A percentile compares a stretch with the other conserved stretches of the same genome.
phyloP scores from a whole-genome alignment of 306 rosid species.

The Cercis canadensis region DNA sequence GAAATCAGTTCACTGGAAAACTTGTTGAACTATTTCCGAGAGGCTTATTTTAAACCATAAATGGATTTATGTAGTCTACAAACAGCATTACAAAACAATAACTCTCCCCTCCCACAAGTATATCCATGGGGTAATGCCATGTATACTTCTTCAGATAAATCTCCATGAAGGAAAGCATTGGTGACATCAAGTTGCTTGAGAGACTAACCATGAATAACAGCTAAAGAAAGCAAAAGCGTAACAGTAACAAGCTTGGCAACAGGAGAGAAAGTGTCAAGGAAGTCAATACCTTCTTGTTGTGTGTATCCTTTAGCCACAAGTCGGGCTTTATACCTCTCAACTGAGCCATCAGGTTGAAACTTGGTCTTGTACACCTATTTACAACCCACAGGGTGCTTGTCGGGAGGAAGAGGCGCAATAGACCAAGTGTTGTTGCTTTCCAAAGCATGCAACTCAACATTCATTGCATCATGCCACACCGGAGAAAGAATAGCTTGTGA shows the following conservation, averaged over 20 bases:
- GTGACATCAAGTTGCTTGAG: too few species aligned
- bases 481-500: too few species aligned
- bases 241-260: neutral
- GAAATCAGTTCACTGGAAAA: neutral
- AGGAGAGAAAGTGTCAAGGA: neutral
- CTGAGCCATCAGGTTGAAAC: neutral
- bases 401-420: neutral
- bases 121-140: too few species aligned
- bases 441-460: neutral
- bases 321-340: neutral
- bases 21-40: neutral
- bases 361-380: neutral
- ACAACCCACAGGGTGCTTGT: neutral
- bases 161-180: neutral
- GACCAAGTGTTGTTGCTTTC: neutral
- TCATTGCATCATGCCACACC: too few species aligned
- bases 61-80: too few species aligned
- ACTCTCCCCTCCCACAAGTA: too few species aligned
- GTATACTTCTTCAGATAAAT: neutral
- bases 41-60: neutral
- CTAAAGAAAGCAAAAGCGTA: too few species aligned
- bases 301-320: neutral
- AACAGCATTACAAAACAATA: too few species aligned
- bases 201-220: too few species aligned
- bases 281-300: neutral